Evolutionary conservation across 805 yeast species (phyloP), one percentile per base, ranked within the genome.

Genomic region (Cyberlindnera subsufficiens): DNA sequence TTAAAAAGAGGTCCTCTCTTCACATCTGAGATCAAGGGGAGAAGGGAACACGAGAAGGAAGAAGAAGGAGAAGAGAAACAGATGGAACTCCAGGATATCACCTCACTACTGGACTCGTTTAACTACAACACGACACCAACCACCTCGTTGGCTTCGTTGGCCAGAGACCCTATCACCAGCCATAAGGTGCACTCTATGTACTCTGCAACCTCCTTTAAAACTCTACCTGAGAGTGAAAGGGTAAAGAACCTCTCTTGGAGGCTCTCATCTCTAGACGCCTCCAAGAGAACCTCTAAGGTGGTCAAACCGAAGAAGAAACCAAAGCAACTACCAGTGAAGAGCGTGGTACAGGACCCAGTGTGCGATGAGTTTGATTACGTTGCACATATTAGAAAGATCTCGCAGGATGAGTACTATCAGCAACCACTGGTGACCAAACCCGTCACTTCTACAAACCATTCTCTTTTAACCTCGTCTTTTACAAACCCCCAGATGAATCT

Each of bases 331-430:
- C 30, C 27, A 20, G 8, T 13, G 19, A 18, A 8, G 44, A 44
- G 36, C 47, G 44, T 22, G 6, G 5, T 42, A 10, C 27, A 40
- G 13, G 49, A 49, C 41, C 49, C 52, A 74, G 71, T 50, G 69
- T 64, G 68, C 27, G 78, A 69, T 34, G 80, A 77, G 38, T 78
- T 79, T 47, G 81, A 78, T 59, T 79, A 78, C 52, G 74, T 77
- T 4, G 81, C 82, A 10, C 84, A 79, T 51, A 78, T 78, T 38
- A 70, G 74, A 49, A 67, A 68, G 44, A 71, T 79, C 51, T 77
- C 78, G 33, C 69, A 67, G 52, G 67, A 45, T 40, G 47, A 39
- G 38, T 46, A 45, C 40, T 42, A 41, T 37, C 38, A 46, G 32
- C 40, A 35, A 27, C 46, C 45, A 3, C 22, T 40, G 15, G 42